Evolutionary conservation across 768 basidiomycete genomes (phyloP).

Genomic region (Boletus insuetus): DNA sequence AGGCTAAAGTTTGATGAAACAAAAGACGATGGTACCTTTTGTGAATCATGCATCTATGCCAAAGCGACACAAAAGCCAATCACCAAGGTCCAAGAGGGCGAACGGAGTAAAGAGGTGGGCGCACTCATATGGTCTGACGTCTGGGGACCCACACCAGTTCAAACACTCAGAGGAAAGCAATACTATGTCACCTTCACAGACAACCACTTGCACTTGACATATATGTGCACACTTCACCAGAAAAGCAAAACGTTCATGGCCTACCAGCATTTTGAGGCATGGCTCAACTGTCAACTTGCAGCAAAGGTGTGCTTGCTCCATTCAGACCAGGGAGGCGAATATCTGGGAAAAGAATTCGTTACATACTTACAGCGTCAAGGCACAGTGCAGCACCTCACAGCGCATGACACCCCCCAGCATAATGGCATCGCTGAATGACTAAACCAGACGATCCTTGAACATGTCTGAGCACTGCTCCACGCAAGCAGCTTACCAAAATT

Average conservation of each 20-base stretch:
- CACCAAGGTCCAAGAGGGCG: not conserved
- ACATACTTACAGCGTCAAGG: not conserved
- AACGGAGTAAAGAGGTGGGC: not conserved
- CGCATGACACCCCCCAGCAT: not conserved
- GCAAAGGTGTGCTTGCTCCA: not conserved
- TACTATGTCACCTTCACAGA: not conserved
- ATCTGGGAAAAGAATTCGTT: not conserved
- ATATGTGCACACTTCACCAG: not conserved
- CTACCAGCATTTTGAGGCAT: not conserved
- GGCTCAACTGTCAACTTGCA: not conserved
- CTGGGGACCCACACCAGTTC: not conserved
- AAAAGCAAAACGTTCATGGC: not conserved
- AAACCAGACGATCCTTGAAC: not conserved
- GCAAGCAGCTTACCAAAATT: not conserved
- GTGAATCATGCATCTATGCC: not conserved
- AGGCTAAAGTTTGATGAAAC: not conserved
- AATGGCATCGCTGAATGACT: not conserved
- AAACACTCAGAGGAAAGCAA: accelerated
- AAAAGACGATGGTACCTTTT: not conserved
- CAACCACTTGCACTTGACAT: not conserved
- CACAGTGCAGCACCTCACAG: not conserved
- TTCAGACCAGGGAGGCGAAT: not conserved
- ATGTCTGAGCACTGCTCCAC: not conserved
- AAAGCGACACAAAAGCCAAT: not conserved
- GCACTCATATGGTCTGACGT: not conserved